phyloP scores from a whole-genome alignment of 805 yeast species.

The Cephaloascus fragrans region DNA sequence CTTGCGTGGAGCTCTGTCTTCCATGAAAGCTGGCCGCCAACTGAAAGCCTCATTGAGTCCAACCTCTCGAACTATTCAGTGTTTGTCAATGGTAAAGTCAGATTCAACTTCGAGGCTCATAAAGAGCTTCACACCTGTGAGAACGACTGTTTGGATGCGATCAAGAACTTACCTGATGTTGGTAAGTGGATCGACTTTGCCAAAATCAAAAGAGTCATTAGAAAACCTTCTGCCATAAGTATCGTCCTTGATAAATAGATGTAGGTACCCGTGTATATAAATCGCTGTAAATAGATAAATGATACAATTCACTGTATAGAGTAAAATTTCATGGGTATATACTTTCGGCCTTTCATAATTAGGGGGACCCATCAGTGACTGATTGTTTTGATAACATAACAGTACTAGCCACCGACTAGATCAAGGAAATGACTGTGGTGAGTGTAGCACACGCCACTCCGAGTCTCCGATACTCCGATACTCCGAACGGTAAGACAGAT shows the following conservation, averaged over 20 bases:
- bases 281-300: too few species aligned
- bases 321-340: too few species aligned
- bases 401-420: too few species aligned
- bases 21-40: constrained; percentile 55
- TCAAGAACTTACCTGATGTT: constrained; percentile 24
- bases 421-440: too few species aligned
- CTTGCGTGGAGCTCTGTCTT: constrained; percentile 41
- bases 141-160: constrained; percentile 21
- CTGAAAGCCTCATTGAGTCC: constrained; percentile 27
- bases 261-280: too few species aligned
- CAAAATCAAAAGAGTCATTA: constrained; percentile 41
- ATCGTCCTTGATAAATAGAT: constrained; percentile 17
- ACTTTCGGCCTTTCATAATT: too few species aligned
- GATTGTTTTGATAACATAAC: too few species aligned
- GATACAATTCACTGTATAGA: too few species aligned
- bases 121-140: constrained; percentile 9
- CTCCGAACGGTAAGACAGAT: too few species aligned
- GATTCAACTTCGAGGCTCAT: constrained; percentile 29
- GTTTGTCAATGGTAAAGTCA: constrained; percentile 67
- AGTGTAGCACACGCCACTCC: too few species aligned
- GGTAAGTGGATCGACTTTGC: constrained; percentile 31
- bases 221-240: constrained; percentile 41
- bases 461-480: too few species aligned
- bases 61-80: constrained; percentile 37
- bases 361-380: too few species aligned